Evolutionary conservation across 1,284 basidiomycete genomes (phyloP), one percentile per base, ranked within the genome.

Genomic region (Agroathelia rolfsii): DNA sequence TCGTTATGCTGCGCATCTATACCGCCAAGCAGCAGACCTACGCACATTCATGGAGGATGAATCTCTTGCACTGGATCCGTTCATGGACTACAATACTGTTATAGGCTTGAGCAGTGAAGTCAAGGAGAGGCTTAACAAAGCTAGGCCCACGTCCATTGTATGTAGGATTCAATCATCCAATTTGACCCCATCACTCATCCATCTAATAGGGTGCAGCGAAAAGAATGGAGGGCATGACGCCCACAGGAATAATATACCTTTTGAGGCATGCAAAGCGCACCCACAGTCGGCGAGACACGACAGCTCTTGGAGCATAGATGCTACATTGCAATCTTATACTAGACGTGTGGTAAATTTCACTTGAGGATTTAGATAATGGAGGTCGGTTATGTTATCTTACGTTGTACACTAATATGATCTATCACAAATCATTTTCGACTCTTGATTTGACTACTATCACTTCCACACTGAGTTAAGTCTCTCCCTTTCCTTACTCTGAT

Each of bases 221-320:
- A 50, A 62, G 86, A 20, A 86, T 89, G 75, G 85, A 89, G 46
- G 85, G 85, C 5, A 85, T 89, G 71, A 89, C 86, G 5, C 82
- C 85, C 2, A 66, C 76, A 0, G 72, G 73, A 1, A 58, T 82
- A 12, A 63, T 86, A 6, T 62, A 64, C 26, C 50, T 89, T 17
- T 56, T 88, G 37, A 68, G 68, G 42, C 65, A 82, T 49, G 72
- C 80, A 8, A 76, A 73, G 43, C 49, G 56, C 39, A 58, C 52
- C 10, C 42, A 42, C 31, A 33, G n/a, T n/a, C n/a, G n/a, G n/a
- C n/a, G n/a, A n/a, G n/a, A n/a, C n/a, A n/a, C n/a, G n/a, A n/a
- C n/a, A n/a, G n/a, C n/a, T n/a, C n/a, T n/a, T n/a, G n/a, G n/a
- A n/a, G n/a, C n/a, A n/a, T n/a, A n/a, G n/a, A n/a, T n/a, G n/a